phyloP scores from a whole-genome alignment of 495 filamentous ascomycete genomes.

The Xylaria bambusicola region DNA sequence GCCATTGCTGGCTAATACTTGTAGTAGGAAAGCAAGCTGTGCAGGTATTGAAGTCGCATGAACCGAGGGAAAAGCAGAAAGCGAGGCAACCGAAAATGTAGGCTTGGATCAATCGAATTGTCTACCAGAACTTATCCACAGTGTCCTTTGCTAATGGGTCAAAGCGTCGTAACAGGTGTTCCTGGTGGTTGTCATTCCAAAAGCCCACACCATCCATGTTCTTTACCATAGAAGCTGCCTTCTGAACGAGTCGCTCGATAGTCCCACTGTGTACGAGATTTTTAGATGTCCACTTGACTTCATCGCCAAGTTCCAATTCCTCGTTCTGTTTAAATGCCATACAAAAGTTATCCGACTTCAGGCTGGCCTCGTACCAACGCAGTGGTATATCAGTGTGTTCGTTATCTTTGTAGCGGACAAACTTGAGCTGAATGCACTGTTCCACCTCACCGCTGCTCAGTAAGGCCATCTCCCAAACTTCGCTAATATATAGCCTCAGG shows the following conservation, averaged over 20 bases:
- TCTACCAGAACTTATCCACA: too few relatives aligned
- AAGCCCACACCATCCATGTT: conserved; percentile 41
- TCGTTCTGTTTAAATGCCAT: conserved; percentile 39
- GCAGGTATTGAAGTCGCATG: too few relatives aligned
- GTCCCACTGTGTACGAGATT: conserved; percentile 25
- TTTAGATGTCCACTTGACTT: conserved; percentile 38
- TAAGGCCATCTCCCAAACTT: conserved; percentile 37
- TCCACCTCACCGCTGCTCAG: neutral
- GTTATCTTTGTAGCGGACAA: neutral
- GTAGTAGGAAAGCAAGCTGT: neutral
- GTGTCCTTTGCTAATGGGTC: neutral
- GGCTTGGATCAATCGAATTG: too few relatives aligned
- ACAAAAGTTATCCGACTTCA: conserved; percentile 35
- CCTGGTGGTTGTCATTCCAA: conserved; percentile 31
- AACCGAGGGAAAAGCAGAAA: neutral
- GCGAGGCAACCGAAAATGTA: conserved; percentile 11
- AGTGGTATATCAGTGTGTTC: conserved; percentile 15
- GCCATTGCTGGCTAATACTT: too few relatives aligned
- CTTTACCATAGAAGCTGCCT: conserved; percentile 34
- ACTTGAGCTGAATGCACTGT: neutral
- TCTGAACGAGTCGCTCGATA: conserved; percentile 30
- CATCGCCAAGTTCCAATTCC: conserved; percentile 40
- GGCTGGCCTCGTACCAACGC: conserved; percentile 45
- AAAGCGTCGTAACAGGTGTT: neutral
- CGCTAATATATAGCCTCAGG: conserved; percentile 41